Evolutionary conservation across 208 protist species (phyloP).

Genomic region (Trypanosoma mega): DNA sequence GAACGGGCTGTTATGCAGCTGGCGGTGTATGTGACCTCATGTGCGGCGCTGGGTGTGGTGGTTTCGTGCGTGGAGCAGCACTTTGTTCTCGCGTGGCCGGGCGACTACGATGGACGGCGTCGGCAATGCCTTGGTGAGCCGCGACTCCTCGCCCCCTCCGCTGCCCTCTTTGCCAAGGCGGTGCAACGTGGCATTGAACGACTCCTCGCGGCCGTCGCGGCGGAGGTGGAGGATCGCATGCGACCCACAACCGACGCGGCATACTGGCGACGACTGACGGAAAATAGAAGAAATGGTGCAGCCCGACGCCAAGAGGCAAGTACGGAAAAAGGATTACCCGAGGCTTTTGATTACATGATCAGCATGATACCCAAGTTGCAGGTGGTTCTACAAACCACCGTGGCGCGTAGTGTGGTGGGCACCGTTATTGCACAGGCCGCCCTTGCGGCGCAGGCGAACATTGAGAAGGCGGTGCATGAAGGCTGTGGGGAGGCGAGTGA

Average conservation of each 20-base stretch:
- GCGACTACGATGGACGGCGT: conserved; percentile 47
- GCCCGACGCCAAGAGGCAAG: conserved; percentile 12
- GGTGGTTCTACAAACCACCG: conserved; percentile 60
- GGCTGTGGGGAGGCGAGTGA: conserved; percentile 45
- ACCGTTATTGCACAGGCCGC: conserved; percentile 66
- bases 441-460: conserved; percentile 58
- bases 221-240: conserved; percentile 60
- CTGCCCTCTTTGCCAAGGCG: conserved; percentile 65
- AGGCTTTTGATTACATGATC: conserved; percentile 71
- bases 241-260: conserved; percentile 41
- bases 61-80: conserved; percentile 87
- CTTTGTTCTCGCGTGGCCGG: conserved; percentile 80
- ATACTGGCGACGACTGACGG: conserved; percentile 71
- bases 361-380: conserved; percentile 60
- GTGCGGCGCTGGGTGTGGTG: conserved; percentile 72
- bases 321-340: conserved; percentile 38
- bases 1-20: conserved; percentile 56
- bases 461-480: conserved; percentile 50
- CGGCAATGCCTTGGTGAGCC: conserved; percentile 67
- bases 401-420: conserved; percentile 74
- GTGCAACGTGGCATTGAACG: conserved; percentile 78
- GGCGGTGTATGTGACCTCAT: conserved; percentile 76
- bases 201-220: conserved; percentile 59
- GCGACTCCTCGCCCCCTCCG: conserved; percentile 60
- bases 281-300: conserved; percentile 29